phyloP scores from a whole-genome alignment of 1,284 basidiomycete species.

The Entoloma clypeatum region DNA sequence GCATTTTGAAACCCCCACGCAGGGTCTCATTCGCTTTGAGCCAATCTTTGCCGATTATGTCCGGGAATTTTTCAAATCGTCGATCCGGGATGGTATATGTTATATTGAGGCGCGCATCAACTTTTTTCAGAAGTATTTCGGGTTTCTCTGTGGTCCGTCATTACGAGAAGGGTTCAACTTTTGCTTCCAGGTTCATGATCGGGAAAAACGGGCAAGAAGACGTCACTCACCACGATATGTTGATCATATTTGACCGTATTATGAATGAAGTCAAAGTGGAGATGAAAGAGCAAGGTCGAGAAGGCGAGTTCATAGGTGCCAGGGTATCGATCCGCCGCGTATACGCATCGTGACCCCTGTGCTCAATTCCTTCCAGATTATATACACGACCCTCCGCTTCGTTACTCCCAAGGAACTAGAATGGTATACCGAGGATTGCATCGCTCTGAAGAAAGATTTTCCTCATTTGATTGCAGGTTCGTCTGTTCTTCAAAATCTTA shows the following conservation, averaged over 20 bases:
- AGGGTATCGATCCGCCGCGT: no score
- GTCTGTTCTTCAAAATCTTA: no score
- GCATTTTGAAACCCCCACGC: background rate
- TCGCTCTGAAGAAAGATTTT: conserved; percentile 68
- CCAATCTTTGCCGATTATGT: conserved; percentile 60
- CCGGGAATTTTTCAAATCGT: conserved; percentile 57
- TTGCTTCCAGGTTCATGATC: conserved; percentile 40
- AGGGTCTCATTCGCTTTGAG: conserved; percentile 53
- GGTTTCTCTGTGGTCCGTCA: conserved; percentile 2
- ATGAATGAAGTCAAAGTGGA: conserved; percentile 53
- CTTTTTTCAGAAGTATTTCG: conserved; percentile 53
- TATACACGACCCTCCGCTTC: conserved; percentile 65
- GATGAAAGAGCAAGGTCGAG: conserved; percentile 47
- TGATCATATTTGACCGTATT: conserved; percentile 54
- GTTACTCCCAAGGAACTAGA: conserved; percentile 56
- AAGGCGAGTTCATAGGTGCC: conserved; percentile 60
- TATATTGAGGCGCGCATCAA: conserved; percentile 72
- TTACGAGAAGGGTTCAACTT: background rate
- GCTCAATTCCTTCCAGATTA: conserved; percentile 49
- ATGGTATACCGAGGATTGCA: conserved; percentile 71
- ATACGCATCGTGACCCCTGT: no score
- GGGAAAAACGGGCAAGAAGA: conserved; percentile 54
- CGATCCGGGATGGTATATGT: conserved; percentile 68
- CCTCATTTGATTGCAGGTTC: conserved; percentile 68
- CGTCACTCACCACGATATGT: conserved; percentile 58